These are phyloP conservation scores for Nasturtium officinale DNA, from an alignment of 345 rosid genomes.

Conservation along the genomic window DNA sequence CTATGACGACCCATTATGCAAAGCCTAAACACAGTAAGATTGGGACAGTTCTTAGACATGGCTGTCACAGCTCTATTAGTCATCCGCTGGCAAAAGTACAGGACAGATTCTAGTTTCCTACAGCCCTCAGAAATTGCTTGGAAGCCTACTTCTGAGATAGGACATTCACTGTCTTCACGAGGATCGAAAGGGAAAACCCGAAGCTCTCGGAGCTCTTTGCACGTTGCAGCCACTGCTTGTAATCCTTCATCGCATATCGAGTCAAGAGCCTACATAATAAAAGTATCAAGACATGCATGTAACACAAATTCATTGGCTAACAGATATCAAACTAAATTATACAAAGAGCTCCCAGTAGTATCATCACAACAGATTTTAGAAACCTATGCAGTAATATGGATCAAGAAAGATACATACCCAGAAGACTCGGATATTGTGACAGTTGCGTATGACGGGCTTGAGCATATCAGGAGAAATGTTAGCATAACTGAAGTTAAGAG, in stretches of 20 bases:
- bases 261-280: constrained; percentile 73
- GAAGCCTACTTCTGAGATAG: constrained; percentile 78
- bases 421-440: constrained; percentile 68
- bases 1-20: constrained; percentile 84
- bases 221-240: constrained; percentile 70
- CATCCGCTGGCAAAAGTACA: constrained; percentile 85
- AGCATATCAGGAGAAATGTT: constrained; percentile 68
- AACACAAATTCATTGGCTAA: constrained; percentile 8
- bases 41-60: constrained; percentile 80
- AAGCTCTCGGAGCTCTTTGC: constrained; percentile 81
- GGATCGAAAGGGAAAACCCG: constrained; percentile 80
- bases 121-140: constrained; percentile 86
- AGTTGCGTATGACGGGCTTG: constrained; percentile 66
- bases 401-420: constrained; percentile 61
- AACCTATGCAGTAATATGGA: not conserved
- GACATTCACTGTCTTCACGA: constrained; percentile 65
- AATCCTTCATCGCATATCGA: constrained; percentile 87
- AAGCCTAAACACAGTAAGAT: constrained; percentile 76
- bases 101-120: constrained; percentile 68
- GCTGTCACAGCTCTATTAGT: constrained; percentile 85
- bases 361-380: not conserved
- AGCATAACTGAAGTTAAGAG: constrained; percentile 90
- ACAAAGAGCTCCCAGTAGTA: too few relatives aligned
- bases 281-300: constrained; percentile 29
- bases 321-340: not conserved